Evolutionary conservation across 306 rosid species (phyloP).

Genomic region (Glycine tomentella): DNA sequence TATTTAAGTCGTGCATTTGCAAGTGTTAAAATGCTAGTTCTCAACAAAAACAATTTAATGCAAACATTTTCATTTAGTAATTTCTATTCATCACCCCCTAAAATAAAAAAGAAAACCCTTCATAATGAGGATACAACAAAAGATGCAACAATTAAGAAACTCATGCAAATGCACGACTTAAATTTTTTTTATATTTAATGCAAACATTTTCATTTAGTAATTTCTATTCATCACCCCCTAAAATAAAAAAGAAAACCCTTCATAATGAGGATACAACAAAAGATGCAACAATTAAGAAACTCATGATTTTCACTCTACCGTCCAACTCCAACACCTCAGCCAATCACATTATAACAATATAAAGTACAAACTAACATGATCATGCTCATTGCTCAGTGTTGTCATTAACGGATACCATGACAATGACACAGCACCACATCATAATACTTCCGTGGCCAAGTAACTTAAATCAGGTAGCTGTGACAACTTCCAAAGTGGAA

Average conservation of each 20-base stretch:
- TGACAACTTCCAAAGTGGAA: background rate
- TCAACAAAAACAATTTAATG: no score
- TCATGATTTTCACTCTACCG: background rate
- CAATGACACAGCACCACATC: background rate
- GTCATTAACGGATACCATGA: background rate
- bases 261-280: background rate
- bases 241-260: background rate
- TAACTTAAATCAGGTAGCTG: no score
- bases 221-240: background rate
- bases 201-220: no score
- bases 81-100: no score
- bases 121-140: no score
- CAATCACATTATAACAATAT: background rate
- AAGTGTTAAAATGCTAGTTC: no score
- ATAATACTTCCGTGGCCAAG: background rate
- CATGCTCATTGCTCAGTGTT: background rate
- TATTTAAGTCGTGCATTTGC: background rate
- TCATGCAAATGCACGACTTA: no score
- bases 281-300: conserved; percentile 1
- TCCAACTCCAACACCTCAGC: conserved; percentile 3
- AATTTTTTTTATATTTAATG: no score
- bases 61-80: no score
- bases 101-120: no score
- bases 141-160: no score
- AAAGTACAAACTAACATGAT: conserved; percentile 19